Evolutionary conservation across 352 stramenopile species (phyloP).

Genomic region (Globisporangium paddicum): DNA sequence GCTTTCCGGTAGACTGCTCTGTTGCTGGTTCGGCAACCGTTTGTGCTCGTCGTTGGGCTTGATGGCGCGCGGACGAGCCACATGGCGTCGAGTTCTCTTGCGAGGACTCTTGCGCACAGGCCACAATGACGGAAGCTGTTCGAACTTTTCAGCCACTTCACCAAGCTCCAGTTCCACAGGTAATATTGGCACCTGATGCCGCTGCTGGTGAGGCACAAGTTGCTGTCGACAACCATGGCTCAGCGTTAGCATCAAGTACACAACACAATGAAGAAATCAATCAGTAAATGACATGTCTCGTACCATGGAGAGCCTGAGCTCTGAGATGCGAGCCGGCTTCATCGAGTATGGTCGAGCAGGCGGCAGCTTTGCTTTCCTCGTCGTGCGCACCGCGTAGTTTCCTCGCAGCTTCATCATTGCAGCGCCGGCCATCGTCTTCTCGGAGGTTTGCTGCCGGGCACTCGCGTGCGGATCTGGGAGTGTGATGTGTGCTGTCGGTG

Average conservation of each 20-base stretch:
- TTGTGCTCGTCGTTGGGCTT: background rate
- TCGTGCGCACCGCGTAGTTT: background rate
- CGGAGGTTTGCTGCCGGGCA: background rate
- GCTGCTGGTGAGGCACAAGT: background rate
- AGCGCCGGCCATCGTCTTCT: background rate
- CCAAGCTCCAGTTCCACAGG: background rate
- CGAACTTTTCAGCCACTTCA: background rate
- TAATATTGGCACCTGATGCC: background rate
- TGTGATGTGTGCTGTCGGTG: background rate
- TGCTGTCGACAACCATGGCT: background rate
- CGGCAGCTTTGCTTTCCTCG: background rate
- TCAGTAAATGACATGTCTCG: background rate
- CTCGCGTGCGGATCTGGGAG: background rate
- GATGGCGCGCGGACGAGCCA: background rate
- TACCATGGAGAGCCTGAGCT: slow-evolving; percentile 4
- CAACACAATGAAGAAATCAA: background rate
- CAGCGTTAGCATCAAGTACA: background rate
- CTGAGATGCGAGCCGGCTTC: background rate
- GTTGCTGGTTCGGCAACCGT: background rate
- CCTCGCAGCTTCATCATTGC: slow-evolving; percentile 1
- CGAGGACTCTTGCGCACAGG: background rate
- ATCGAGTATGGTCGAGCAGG: background rate
- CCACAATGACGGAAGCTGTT: background rate
- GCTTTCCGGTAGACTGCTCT: slow-evolving; percentile 18
- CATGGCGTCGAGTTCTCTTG: background rate